A percentile compares a stretch with the other conserved stretches of the same genome.
Evolutionary conservation across 441 rosid genomes (phyloP).

Genomic region (Aleurites moluccanus): DNA sequence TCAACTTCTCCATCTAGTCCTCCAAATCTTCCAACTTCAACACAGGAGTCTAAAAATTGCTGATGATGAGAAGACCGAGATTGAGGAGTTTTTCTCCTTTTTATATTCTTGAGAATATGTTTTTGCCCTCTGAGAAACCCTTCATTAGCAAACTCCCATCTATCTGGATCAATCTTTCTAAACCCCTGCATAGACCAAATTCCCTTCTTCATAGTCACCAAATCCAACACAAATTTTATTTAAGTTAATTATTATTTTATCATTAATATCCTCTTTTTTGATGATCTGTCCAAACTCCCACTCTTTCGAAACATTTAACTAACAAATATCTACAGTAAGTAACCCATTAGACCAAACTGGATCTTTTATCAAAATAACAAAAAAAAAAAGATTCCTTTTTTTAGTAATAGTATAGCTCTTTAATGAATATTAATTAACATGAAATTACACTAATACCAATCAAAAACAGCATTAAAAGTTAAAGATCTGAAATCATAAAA

Average conservation of each 20-base stretch:
- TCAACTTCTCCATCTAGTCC: constrained; percentile 60
- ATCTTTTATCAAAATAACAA: background rate
- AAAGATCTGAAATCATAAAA: background rate
- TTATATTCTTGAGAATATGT: constrained; percentile 73
- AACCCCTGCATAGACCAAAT: constrained; percentile 64
- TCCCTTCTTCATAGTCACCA: constrained; percentile 13
- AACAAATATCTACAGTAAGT: constrained; percentile 23
- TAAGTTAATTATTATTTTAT: too few species aligned
- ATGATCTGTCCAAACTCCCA: constrained; percentile 15
- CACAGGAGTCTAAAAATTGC: constrained; percentile 50
- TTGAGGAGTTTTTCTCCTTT: constrained; percentile 56
- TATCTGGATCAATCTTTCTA: constrained; percentile 86
- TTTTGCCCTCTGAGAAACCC: constrained; percentile 82
- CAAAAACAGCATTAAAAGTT: background rate
- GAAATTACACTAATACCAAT: constrained; percentile 7
- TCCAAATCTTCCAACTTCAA: constrained; percentile 78
- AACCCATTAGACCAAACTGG: constrained; percentile 19
- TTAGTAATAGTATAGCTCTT: background rate
- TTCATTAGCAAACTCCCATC: constrained; percentile 95
- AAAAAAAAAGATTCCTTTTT: background rate
- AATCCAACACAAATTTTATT: background rate
- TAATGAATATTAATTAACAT: background rate
- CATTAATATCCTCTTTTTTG: background rate
- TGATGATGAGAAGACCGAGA: constrained; percentile 34
- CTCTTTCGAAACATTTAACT: constrained; percentile 20